A percentile compares a stretch with the other conserved stretches of the same genome.
These are phyloP conservation scores for Lepidium didymum DNA, from an alignment of 345 rosid genomes.

Conservation along the genomic window DNA sequence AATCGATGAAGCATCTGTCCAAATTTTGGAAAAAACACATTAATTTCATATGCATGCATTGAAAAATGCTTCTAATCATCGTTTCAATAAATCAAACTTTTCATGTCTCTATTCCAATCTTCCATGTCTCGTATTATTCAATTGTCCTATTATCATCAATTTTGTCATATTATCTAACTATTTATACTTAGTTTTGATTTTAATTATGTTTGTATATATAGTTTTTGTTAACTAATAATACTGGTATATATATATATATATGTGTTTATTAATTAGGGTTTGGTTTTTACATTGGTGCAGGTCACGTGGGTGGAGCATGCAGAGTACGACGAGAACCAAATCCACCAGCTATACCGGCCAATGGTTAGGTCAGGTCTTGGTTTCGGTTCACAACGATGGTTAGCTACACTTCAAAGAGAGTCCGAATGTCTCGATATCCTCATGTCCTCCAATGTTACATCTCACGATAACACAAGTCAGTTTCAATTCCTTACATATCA, in stretches of 20 bases:
- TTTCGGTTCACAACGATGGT: slow-evolving; percentile 61
- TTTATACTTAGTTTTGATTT: too few species aligned
- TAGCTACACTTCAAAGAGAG: slow-evolving; percentile 62
- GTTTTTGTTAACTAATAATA: too few species aligned
- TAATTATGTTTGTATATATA: too few species aligned
- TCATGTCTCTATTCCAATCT: slow-evolving; percentile 13
- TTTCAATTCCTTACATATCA: slow-evolving; percentile 5
- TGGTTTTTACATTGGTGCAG: slow-evolving; percentile 21
- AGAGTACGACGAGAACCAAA: slow-evolving; percentile 50
- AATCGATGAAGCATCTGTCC: slow-evolving; percentile 31
- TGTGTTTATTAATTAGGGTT: not conserved
- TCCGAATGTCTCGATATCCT: slow-evolving; percentile 51
- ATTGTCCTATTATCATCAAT: slow-evolving; percentile 1
- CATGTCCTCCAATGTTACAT: slow-evolving; percentile 44
- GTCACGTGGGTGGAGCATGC: slow-evolving; percentile 48
- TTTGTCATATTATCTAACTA: not conserved
- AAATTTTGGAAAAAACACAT: slow-evolving; percentile 29
- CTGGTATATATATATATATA: too few species aligned
- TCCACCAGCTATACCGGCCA: slow-evolving; percentile 53
- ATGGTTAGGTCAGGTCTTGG: slow-evolving; percentile 53
- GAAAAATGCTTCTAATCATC: slow-evolving; percentile 15
- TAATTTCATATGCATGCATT: slow-evolving; percentile 23
- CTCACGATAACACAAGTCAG: slow-evolving; percentile 42
- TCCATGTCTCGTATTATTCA: slow-evolving; percentile 21
- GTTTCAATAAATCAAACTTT: slow-evolving; percentile 21